These are phyloP conservation scores for Strobilomyces dryophilus DNA, from an alignment of 768 basidiomycete species.

Conservation along the genomic window DNA sequence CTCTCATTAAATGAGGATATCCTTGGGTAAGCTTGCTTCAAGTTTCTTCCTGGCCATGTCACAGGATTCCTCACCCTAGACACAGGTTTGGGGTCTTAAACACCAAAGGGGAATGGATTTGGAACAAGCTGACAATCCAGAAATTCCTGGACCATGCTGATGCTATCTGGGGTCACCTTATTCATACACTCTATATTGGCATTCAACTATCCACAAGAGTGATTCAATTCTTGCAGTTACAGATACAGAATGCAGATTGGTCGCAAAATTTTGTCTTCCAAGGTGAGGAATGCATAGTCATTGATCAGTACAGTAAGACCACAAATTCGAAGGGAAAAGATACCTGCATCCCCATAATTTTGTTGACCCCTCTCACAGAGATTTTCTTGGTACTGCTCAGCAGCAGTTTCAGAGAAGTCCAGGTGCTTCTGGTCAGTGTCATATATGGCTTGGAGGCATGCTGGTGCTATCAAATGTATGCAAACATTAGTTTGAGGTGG, in stretches of 20 bases:
- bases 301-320: slow-evolving; percentile 6
- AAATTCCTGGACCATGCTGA: neutral
- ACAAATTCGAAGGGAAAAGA: neutral
- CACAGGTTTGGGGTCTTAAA: neutral
- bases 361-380: neutral
- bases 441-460: no score
- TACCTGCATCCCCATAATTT: neutral
- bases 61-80: no score
- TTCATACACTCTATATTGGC: neutral
- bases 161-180: neutral
- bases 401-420: no score
- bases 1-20: no score
- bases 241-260: neutral
- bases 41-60: no score
- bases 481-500: no score
- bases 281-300: neutral
- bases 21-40: no score
- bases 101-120: neutral
- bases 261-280: slow-evolving; percentile 4
- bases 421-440: no score
- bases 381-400: neutral
- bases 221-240: neutral
- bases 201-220: neutral
- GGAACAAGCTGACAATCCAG: neutral
- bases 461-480: no score